Evolutionary conservation across 2,329 filamentous ascomycete species (phyloP).

Genomic region (Nemania diffusa): DNA sequence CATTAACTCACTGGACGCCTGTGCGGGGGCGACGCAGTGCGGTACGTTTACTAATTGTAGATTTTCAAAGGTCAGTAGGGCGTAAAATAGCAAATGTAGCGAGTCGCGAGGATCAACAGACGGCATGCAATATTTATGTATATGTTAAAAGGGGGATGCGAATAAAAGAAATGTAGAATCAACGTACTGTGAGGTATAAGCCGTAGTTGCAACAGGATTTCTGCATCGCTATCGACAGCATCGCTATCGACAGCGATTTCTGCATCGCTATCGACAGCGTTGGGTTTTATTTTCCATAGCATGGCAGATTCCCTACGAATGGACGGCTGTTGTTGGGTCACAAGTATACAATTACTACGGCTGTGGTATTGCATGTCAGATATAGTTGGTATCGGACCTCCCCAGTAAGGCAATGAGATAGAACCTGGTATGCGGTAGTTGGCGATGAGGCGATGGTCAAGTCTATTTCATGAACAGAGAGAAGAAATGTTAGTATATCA

Average conservation of each 20-base stretch:
- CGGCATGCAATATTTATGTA: not conserved
- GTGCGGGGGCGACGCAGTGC: conserved; percentile 52
- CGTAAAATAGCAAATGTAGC: not conserved
- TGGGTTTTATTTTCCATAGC: not conserved
- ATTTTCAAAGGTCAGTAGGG: not conserved
- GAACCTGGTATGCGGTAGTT: conserved; percentile 29
- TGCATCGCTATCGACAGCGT: not conserved
- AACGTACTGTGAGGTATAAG: conserved; percentile 12
- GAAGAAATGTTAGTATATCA: not conserved
- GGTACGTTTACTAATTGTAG: conserved; percentile 51
- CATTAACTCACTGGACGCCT: conserved; percentile 52
- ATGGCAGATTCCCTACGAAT: fast-evolving
- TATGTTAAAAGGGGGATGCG: not conserved
- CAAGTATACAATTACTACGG: conserved; percentile 46
- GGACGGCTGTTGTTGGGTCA: conserved; percentile 7
- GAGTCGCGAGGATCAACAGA: not conserved
- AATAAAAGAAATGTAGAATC: not conserved
- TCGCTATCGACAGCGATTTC: too few relatives aligned
- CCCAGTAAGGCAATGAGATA: conserved; percentile 38
- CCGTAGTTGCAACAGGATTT: too few relatives aligned
- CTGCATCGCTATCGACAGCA: too few relatives aligned
- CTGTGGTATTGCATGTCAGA: conserved; percentile 61
- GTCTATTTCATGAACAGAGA: conserved; percentile 27
- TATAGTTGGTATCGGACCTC: conserved; percentile 49
- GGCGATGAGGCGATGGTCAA: conserved; percentile 39